Evolutionary conservation across 495 filamentous ascomycete genomes (phyloP).

Genomic region (Terfezia boudieri): DNA sequence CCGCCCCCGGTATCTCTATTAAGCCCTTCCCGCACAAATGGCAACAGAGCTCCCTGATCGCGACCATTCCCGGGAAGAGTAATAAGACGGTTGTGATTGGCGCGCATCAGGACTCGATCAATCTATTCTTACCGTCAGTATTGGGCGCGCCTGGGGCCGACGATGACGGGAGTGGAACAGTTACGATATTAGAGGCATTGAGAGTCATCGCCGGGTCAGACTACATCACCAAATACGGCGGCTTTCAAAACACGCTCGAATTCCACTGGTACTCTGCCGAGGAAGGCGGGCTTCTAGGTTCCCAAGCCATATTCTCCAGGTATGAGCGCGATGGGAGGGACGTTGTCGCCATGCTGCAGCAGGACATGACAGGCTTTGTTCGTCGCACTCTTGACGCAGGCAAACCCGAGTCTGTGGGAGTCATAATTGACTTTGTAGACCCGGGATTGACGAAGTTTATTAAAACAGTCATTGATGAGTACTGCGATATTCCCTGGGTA

Average conservation of each 20-base stretch:
- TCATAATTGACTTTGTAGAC: conserved; percentile 87
- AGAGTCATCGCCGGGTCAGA: conserved; percentile 35
- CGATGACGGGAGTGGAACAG: conserved; percentile 54
- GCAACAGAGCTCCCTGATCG: conserved; percentile 82
- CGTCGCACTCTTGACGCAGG: conserved; percentile 67
- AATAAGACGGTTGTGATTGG: conserved; percentile 64
- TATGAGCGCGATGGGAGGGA: conserved; percentile 57
- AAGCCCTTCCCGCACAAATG: conserved; percentile 60
- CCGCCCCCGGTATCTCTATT: conserved; percentile 45
- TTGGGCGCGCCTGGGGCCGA: conserved; percentile 57
- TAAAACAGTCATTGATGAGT: conserved; percentile 66
- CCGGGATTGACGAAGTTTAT: conserved; percentile 67
- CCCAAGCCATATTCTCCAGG: conserved; percentile 60
- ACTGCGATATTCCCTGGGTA: conserved; percentile 75
- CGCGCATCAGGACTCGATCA: conserved; percentile 69
- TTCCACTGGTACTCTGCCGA: conserved; percentile 94
- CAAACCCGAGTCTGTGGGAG: conserved; percentile 63
- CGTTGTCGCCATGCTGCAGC: conserved; percentile 94
- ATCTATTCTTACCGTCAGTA: conserved; percentile 66
- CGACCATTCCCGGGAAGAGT: conserved; percentile 68
- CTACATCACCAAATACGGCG: conserved; percentile 33
- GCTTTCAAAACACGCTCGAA: conserved; percentile 60
- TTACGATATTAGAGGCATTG: conserved; percentile 55
- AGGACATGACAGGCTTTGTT: conserved; percentile 94
- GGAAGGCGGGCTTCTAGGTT: conserved; percentile 66